phyloP scores from a whole-genome alignment of 176 grass and related monocot genomes.

The Eleusine coracana region DNA sequence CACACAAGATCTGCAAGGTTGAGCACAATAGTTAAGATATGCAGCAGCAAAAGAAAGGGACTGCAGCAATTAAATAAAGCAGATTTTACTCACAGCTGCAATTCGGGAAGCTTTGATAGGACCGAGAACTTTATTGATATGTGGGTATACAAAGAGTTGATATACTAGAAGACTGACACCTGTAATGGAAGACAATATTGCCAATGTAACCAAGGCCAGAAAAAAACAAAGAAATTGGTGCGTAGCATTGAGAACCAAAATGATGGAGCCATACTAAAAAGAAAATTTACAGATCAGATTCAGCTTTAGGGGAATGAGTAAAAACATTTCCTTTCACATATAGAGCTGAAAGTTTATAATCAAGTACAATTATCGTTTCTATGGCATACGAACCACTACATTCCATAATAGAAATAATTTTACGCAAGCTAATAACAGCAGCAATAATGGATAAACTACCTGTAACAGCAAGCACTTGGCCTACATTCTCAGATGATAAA shows the following conservation, averaged over 20 bases:
- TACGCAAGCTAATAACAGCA: background rate
- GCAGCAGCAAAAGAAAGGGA: slow-evolving; percentile 3
- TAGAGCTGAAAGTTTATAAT: background rate
- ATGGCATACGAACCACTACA: background rate
- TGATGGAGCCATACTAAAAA: background rate
- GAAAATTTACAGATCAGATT: background rate
- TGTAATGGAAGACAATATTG: slow-evolving; percentile 40
- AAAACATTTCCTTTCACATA: background rate
- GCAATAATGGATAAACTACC: slow-evolving; percentile 38
- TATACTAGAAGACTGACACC: slow-evolving; percentile 69
- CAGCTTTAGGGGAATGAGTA: background rate
- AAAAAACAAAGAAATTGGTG: background rate
- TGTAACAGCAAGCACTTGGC: slow-evolving; percentile 69
- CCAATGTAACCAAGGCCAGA: background rate
- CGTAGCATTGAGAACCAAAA: slow-evolving; percentile 10
- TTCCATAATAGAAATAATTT: background rate
- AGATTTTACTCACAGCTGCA: slow-evolving; percentile 56
- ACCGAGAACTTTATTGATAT: slow-evolving; percentile 56
- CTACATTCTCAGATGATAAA: slow-evolving; percentile 69
- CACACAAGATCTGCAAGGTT: slow-evolving; percentile 47
- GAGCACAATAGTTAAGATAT: slow-evolving; percentile 6
- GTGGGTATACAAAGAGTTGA: slow-evolving; percentile 68
- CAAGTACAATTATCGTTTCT: background rate
- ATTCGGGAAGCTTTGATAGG: slow-evolving; percentile 57
- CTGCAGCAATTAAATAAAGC: slow-evolving; percentile 16